Percentiles rank a stretch among this genome's conserved stretches.
These are phyloP conservation scores for Hygrophila difformis DNA, from an alignment of 257 asterid species.

Conservation along the genomic window DNA sequence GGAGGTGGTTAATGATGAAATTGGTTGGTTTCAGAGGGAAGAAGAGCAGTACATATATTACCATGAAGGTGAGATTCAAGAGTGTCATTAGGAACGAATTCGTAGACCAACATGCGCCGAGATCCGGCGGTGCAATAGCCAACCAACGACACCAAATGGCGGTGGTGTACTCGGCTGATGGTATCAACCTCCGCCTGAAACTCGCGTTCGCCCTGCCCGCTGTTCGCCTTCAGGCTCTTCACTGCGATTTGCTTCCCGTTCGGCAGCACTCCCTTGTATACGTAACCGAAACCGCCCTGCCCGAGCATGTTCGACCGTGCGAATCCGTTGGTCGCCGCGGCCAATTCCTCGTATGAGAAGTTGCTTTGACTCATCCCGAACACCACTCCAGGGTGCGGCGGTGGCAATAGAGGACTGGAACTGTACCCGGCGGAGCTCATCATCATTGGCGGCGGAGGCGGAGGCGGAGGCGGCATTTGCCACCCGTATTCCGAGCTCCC, in stretches of 20 bases:
- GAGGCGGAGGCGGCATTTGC: constrained; percentile 14
- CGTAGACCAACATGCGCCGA: constrained; percentile 53
- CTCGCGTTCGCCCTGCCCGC: constrained; percentile 64
- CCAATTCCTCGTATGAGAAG: constrained; percentile 42
- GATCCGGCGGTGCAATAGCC: constrained; percentile 53
- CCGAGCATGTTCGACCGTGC: constrained; percentile 29
- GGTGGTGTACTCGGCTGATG: constrained; percentile 57
- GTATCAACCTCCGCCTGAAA: constrained; percentile 63
- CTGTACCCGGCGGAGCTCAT: constrained; percentile 13
- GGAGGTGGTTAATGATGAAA: no score
- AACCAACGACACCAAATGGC: constrained; percentile 52
- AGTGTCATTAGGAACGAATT: constrained; percentile 47
- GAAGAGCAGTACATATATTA: no score
- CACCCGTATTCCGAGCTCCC: constrained; percentile 8
- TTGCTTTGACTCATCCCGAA: constrained; percentile 44
- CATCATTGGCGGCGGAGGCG: constrained; percentile 15
- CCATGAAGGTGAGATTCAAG: constrained; percentile 56
- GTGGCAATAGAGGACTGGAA: constrained; percentile 24
- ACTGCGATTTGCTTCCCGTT: constrained; percentile 50
- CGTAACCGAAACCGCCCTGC: constrained; percentile 61
- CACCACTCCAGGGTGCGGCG: constrained; percentile 35
- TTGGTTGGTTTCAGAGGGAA: no score
- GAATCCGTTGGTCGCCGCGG: constrained; percentile 41
- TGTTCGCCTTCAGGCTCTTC: constrained; percentile 42
- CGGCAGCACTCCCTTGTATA: constrained; percentile 47